Percentiles rank a stretch among this genome's conserved stretches.
Conservation (phyloP, 1,284 basidiomycete genomes). For the Lignosus rhinocerotis region DNA sequence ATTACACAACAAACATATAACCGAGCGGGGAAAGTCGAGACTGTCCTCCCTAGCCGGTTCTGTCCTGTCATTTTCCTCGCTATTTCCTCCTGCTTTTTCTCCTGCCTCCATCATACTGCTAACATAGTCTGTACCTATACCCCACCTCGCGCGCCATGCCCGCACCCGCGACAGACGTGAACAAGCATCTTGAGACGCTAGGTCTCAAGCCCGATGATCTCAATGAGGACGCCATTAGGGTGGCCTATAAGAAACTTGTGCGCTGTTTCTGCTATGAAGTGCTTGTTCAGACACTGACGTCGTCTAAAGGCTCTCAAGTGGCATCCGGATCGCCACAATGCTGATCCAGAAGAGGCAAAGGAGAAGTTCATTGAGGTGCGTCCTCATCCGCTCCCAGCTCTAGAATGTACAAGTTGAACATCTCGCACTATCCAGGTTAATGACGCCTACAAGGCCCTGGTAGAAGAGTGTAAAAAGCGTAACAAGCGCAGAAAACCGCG, state of each 20-base stretch:
- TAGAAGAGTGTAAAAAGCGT: slow-evolving; percentile 21
- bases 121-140: slow-evolving; percentile 16
- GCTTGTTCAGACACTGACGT: background rate
- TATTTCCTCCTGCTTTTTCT: slow-evolving; percentile 7
- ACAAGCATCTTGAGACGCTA: slow-evolving; percentile 31
- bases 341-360: slow-evolving; percentile 55
- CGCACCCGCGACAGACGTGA: slow-evolving; percentile 27
- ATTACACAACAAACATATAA: slow-evolving; percentile 30
- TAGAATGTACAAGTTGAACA: background rate
- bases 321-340: slow-evolving; percentile 85
- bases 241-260: slow-evolving; percentile 81
- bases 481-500: slow-evolving; percentile 18
- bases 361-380: slow-evolving; percentile 77
- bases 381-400: slow-evolving; percentile 10
- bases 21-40: slow-evolving; percentile 21
- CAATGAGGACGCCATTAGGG: slow-evolving; percentile 77
- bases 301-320: slow-evolving; percentile 75
- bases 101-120: slow-evolving; percentile 3
- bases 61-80: slow-evolving; percentile 14
- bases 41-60: slow-evolving; percentile 14
- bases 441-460: slow-evolving; percentile 30
- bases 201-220: slow-evolving; percentile 33
- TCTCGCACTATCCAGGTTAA: slow-evolving; percentile 25
- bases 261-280: slow-evolving; percentile 26
- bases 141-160: slow-evolving; percentile 16